Base-by-base conservation (phyloP, 441 rosid genomes). In the Erysimum pusillum region DNA sequence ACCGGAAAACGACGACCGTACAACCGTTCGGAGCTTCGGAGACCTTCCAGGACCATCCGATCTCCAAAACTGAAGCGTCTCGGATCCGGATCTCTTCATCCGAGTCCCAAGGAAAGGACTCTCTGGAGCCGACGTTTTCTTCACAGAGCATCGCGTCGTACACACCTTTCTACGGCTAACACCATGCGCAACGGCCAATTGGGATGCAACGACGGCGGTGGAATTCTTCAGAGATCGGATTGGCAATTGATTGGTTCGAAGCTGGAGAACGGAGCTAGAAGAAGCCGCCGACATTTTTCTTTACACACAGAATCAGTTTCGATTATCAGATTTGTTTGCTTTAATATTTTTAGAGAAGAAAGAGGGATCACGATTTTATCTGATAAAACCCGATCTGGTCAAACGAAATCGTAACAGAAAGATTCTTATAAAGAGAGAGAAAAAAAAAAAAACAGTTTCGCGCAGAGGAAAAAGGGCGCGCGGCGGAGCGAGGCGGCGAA, bases 41-140 rank as follows among this genome's bases (percentile, higher is more conserved):
- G 83, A 78, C 71, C 80, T 74, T 11, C 97, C 92, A 2, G 98
- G 97, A 22, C 99, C 99, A 9, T 88, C 98, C 49, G 96, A 86
- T 59, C 81, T 87, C 99, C 97, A 91, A 0, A 91, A 69, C 66
- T 83, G 94, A 42, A 88, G 80, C 58, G 80, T 87, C 80, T 87
- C 93, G 39, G 85, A 77, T 41, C 87, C 87, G 41, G 83, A 67
- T 34, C 82, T 80, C 52, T 85, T 68, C 56, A 88, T 51, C 59
- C 85, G 85, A 12, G 82, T 58, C 34, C 96, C 97, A 22, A 90
- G 61, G 48, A 90, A 84, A n/a, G 76, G 84, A 25, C 14, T 66
- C 41, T 71, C 77, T 1, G 74, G 20, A 52, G 7, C 15, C 32
- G 15, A 18, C 6, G 36, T 8, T 58, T 56, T 76, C 54, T 63